Percentiles rank a stretch among this genome's conserved stretches.
These are phyloP conservation scores for Backusella parvicylindrica DNA, from an alignment of 192 early-diverging fungal species.

Conservation along the genomic window DNA sequence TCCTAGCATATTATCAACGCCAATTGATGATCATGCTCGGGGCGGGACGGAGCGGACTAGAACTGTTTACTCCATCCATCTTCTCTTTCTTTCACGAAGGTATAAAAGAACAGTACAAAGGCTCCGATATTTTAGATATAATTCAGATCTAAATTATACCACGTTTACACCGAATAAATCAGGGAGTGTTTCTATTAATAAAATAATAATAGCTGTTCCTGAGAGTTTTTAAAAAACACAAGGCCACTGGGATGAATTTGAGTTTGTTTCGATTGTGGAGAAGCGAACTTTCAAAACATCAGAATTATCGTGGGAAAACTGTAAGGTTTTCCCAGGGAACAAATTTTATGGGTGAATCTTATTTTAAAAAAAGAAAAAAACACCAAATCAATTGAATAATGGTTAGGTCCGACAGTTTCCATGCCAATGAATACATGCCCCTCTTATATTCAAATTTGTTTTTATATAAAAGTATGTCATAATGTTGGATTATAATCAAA, in stretches of 20 bases:
- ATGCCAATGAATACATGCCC: not conserved
- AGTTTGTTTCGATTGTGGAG: not conserved
- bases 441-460: not conserved
- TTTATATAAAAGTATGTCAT: not conserved
- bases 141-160: not conserved
- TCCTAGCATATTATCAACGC: not conserved
- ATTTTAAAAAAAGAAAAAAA: conserved; percentile 2
- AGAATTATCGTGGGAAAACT: not conserved
- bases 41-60: not conserved
- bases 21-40: not conserved
- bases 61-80: not conserved
- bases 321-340: not conserved
- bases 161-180: not conserved
- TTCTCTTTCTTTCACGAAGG: not conserved
- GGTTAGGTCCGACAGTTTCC: not conserved
- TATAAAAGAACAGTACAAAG: not conserved
- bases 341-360: not conserved
- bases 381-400: not conserved
- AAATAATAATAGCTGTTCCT: not conserved
- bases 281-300: not conserved
- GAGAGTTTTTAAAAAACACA: not conserved
- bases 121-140: not conserved
- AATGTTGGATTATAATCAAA: not conserved
- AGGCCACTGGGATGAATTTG: not conserved
- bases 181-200: not conserved